Evolutionary conservation across 192 early-diverging fungal genomes (phyloP), one percentile per base, ranked within the genome.

Genomic region (Mortierella alpina): DNA sequence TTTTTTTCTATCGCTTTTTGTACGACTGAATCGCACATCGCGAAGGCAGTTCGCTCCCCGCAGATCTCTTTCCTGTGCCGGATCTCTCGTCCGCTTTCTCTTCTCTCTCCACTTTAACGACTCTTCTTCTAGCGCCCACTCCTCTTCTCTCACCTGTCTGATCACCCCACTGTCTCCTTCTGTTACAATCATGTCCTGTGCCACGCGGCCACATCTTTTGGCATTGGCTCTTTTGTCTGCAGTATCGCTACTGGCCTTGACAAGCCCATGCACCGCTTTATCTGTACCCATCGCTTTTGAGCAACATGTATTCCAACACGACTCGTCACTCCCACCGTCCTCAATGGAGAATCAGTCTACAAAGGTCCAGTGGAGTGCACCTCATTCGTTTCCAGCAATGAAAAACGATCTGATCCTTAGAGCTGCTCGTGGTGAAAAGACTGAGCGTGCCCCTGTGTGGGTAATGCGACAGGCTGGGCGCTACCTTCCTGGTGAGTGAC

Each of bases 381-480:
- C 54, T 55, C 8, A 18, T 56, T 20, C 15, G 0, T 98, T 99
- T 66, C 96, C 97, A 14, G 66, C 79, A 18, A 87, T 99, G 39
- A 90, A 93, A 72, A 98, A 99, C 82, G 95, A 99, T 75, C 88
- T 98, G 46, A 93, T 97, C 53, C 82, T 99, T 50, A 86, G 95
- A 23, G 93, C 92, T 7, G 94, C 94, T 18, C 88, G 92, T 44
- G 98, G 95, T 50, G 88, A 94, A 83, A 58, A 83, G 68, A 85
- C 94, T 49, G 88, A 94, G 75, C 88, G 93, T n/a, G 88, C 89
- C 8, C 93, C 93, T n/a, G 94, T 98, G 14, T 99, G 98, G 98
- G 94, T 97, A 79, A 98, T 98, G 97, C 88, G 98, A 41, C 98
- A 99, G 83, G 97, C 98, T 10, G 97, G 98, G 7, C 90, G 97